Percentiles rank a stretch among this genome's conserved stretches.
phyloP scores from a whole-genome alignment of 73 alveolate genomes.

The Diophrys appendiculata region DNA sequence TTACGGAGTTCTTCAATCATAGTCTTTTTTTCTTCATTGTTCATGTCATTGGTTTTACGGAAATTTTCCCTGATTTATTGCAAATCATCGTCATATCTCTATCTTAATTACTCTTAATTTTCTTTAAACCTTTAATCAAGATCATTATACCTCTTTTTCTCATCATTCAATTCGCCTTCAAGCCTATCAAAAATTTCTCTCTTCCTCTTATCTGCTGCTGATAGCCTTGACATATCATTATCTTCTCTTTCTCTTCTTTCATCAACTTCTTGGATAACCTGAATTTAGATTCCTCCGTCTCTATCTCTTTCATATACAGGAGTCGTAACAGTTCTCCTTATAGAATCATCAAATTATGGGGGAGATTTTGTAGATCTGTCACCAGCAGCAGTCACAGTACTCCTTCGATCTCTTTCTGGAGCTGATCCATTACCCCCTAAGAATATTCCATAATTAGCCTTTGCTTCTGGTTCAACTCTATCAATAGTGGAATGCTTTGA shows the following conservation, averaged over 20 bases:
- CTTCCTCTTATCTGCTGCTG: conserved; percentile 2
- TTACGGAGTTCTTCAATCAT: conserved; percentile 2
- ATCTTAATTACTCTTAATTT: neutral
- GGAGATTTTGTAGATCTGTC: neutral
- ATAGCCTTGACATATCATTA: neutral
- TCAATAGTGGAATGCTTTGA: neutral
- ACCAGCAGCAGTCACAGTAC: neutral
- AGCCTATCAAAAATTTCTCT: neutral
- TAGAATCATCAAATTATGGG: no score
- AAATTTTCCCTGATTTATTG: neutral
- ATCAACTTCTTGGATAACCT: neutral
- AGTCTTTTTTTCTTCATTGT: neutral
- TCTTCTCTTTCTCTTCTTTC: conserved; percentile 1
- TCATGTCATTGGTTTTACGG: neutral
- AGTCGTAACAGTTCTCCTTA: neutral
- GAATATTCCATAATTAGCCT: neutral
- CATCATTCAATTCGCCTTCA: neutral
- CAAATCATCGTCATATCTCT: conserved; percentile 2
- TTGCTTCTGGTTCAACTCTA: neutral
- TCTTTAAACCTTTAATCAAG: neutral
- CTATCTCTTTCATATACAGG: neutral
- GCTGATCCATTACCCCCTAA: neutral
- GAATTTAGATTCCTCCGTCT: neutral
- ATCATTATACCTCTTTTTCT: neutral
- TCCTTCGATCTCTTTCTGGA: neutral